Conservation (phyloP, 257 asterid genomes). For the Nicotiana sylvestris region DNA sequence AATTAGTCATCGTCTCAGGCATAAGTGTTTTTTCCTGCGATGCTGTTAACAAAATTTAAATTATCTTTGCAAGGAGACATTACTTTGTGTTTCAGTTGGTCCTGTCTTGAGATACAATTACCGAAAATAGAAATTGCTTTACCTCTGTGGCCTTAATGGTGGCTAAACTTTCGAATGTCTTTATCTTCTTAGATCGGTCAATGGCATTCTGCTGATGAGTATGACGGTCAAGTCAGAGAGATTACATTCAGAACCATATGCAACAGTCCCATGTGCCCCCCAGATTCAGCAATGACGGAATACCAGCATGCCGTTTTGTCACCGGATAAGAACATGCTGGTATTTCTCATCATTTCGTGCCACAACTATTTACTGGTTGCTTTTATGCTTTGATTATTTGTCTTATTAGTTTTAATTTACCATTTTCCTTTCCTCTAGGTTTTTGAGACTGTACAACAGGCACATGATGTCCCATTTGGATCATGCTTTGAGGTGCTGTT, state of each 20-base stretch:
- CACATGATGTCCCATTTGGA: constrained; percentile 94
- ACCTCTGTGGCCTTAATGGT: background rate
- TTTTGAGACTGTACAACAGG: constrained; percentile 86
- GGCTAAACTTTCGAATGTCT: constrained; percentile 9
- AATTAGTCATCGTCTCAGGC: background rate
- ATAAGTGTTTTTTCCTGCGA: background rate
- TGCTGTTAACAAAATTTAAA: background rate
- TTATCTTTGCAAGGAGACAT: background rate
- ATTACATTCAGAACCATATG: constrained; percentile 68
- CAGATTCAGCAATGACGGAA: constrained; percentile 89
- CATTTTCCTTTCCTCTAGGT: constrained; percentile 36
- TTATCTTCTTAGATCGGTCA: constrained; percentile 58
- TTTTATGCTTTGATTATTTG: constrained; percentile 1
- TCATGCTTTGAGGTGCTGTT: constrained; percentile 78
- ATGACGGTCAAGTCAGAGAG: constrained; percentile 83
- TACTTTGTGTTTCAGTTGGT: background rate
- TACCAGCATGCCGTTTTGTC: constrained; percentile 63
- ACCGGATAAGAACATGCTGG: constrained; percentile 69
- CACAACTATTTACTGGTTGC: background rate
- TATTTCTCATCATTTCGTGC: constrained; percentile 18
- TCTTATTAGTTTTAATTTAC: background rate
- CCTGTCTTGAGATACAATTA: background rate
- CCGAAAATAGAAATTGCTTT: background rate
- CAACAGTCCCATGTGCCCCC: constrained; percentile 90
- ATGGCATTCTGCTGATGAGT: constrained; percentile 78